Base-by-base conservation (phyloP, 441 rosid genomes). In the Hura crepitans region DNA sequence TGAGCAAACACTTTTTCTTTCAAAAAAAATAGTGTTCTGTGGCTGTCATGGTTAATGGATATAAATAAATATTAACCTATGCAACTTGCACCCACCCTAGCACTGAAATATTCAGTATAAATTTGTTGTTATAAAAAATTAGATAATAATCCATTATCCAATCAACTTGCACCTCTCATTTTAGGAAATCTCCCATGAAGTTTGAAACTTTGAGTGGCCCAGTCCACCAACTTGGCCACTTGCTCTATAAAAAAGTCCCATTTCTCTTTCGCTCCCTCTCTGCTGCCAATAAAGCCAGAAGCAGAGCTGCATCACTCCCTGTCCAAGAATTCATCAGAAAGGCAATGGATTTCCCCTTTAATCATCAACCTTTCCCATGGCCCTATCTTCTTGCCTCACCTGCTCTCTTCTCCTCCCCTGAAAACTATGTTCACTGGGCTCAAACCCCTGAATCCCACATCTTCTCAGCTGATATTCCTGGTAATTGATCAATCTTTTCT, bases 391-490 rank as follows among this genome's bases (percentile, higher is more conserved):
- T 77, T 43, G 0, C 81, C 42, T 76, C 81, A 67, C 76, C 79
- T 59, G 66, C 81, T 54, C 67, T 75, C 49, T 59, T 70, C 74
- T 62, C 79, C 25, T 55, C 78, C 58, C 76, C 75, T 46, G 81
- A 78, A 71, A 86, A 86, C 82, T 72, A 86, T 49, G 81, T 93
- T 77, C 87, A 81, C 35, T 87, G 97, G 97, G 45, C 84, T 17
- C 86, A 86, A 77, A 83, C 91, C 65, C 92, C 88, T 1, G 91
- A 85, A n/a, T 85, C 85, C 74, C 96, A 89, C 72, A 51, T 87
- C 73, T 92, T 69, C 86, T 86, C 90, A 61, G 93, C 84, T 75
- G 90, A 86, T 74, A 86, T 90, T 33, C 96, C 92, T n/a, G 96
- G 93, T 86, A 82, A 70, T 30, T 12, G 1, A 20, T 4, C 13